Evolutionary conservation across 2,329 filamentous ascomycete species (phyloP), one percentile per base, ranked within the genome.

Genomic region (Aspergillus nomiae): DNA sequence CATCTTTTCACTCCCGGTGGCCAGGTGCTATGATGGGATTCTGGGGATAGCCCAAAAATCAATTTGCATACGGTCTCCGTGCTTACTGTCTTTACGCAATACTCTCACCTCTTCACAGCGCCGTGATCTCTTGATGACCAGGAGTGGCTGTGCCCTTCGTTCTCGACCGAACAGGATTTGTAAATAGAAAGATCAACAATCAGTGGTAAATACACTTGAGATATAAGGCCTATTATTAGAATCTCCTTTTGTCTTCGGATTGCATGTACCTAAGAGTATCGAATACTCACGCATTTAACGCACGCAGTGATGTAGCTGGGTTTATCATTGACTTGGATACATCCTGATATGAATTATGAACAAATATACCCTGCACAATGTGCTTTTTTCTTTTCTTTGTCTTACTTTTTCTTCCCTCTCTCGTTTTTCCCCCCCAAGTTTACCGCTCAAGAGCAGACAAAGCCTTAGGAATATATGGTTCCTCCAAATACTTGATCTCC

Each of bases 401-500:
- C 26, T 24, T 24, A 24, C 21, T 24, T 24, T 24, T 24, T 24
- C 26, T 28, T 28, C 5, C 5, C 26, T 28, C 26, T 28, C 5
- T 28, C 9, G 1, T 6, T 34, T 34, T 9, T 34, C 10, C 9
- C 10, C 9, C 8, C 21, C 21, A 24, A 34, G 21, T 60, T 65
- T 70, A 75, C 65, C 69, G 68, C 65, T 75, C 73, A 64, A 73
- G 56, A 26, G 65, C 41, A 58, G 68, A 63, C 57, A 73, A 36
- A 11, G 65, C 68, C 80, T 86, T 85, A 2, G 85, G 84, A 67
- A 83, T 65, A 74, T 90, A 90, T 21, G 84, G 79, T 72, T 87
- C 87, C 74, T 90, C 88, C 5, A 90, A 74, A 68, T 86, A 88
- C 59, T 82, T 80, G 65, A 86, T 81, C 70, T 90, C 88, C 64